phyloP scores from a whole-genome alignment of 1,139 yeast genomes.

The Pneumocystis canis region DNA sequence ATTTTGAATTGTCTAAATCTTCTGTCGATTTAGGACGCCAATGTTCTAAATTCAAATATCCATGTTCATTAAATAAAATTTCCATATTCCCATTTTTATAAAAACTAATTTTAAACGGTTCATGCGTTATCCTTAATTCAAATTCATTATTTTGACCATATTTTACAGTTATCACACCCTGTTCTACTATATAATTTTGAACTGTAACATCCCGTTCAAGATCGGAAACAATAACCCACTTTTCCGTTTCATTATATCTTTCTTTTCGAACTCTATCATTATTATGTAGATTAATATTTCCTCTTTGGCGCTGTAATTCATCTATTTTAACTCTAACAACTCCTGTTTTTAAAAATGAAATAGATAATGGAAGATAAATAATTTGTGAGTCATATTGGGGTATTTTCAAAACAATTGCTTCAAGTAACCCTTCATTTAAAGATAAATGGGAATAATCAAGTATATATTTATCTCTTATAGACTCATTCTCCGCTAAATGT shows the following conservation, averaged over 20 bases:
- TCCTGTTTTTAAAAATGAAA: constrained; percentile 41
- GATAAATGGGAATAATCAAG: constrained; percentile 34
- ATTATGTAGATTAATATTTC: constrained; percentile 21
- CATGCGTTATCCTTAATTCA: constrained; percentile 30
- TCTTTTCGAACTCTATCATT: constrained; percentile 17
- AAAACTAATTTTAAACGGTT: constrained; percentile 42
- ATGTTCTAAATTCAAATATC: constrained; percentile 68
- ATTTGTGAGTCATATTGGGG: constrained; percentile 20
- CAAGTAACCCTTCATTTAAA: constrained; percentile 22
- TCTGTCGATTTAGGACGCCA: constrained; percentile 30
- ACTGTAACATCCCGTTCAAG: constrained; percentile 16
- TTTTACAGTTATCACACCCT: constrained; percentile 19
- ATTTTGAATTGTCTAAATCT: not conserved
- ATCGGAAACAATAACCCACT: constrained; percentile 40
- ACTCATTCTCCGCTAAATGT: constrained; percentile 38
- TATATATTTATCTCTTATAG: constrained; percentile 39
- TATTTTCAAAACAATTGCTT: constrained; percentile 37
- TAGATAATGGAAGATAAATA: constrained; percentile 38
- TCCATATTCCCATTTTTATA: constrained; percentile 33
- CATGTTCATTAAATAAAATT: constrained; percentile 50
- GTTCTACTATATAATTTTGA: constrained; percentile 7
- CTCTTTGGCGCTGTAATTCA: constrained; percentile 36
- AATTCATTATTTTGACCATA: constrained; percentile 33
- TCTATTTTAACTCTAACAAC: constrained; percentile 48
- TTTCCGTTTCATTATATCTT: constrained; percentile 47